Base-by-base conservation (phyloP, 2,329 filamentous ascomycete genomes). In the Didymella glomerata region DNA sequence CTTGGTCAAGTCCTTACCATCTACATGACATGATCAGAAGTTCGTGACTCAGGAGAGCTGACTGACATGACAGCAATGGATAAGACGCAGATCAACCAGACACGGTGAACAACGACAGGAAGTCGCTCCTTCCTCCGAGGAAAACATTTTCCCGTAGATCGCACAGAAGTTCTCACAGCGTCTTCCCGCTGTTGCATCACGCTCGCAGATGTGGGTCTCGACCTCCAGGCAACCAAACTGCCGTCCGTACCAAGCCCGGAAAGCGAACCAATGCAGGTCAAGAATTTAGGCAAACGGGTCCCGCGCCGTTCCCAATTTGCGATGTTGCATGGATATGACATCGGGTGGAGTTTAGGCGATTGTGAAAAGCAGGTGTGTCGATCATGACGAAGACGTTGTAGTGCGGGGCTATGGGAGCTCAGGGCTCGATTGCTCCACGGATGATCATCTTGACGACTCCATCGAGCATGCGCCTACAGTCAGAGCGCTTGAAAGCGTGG, bases 331-430 rank as follows among this genome's bases (percentile, higher is more conserved):
- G 22, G 50, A 42, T 45, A 38, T 60, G 51, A 54, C 57, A 58
- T 61, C 48, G 45, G 48, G 42, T 28, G 45, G 16, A 47, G 36
- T 36, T 44, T 22, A 54, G 42, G 44, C 25, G 40, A 49, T 18
- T 5, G 11, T 51, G 28, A 57, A 42, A 57, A 49, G 61, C 50
- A 62, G 44, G 59, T 53, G 38, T 61, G 64, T 53, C 57, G 62
- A 67, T 65, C 62, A 63, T 63, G 62, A 67, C 60, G 62, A 62
- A 55, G 47, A 59, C 16, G 42, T 36, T 56, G 53, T 47, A 53
- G 25, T 62, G 61, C 59, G 58, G 61, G 56, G 61, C 44, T 57
- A 61, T 56, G 56, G 57, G 60, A 53, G 61, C 44, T 57, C 20
- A 28, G 20, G 53, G 45, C 56, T 54, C 32, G 50, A 54, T 25